phyloP scores from a whole-genome alignment of 495 filamentous ascomycete species.

The Cudoniella acicularis region DNA sequence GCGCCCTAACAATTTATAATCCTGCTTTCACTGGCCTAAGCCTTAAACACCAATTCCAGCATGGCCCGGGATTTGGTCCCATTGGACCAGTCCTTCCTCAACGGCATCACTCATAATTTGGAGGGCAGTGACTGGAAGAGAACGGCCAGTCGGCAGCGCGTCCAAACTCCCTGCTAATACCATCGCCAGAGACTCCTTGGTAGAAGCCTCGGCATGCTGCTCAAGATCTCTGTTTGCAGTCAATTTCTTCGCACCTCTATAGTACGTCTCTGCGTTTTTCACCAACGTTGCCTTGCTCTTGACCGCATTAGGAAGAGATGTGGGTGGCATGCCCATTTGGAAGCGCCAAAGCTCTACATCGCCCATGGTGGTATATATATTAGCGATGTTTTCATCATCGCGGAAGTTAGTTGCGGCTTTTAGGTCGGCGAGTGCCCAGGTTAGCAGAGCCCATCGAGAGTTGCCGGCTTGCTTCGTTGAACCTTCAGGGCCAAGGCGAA shows the following conservation, averaged over 20 bases:
- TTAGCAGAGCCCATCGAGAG: constrained; percentile 47
- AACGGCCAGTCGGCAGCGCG: background rate
- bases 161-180: background rate
- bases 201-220: constrained; percentile 41
- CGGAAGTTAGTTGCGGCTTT: constrained; percentile 52
- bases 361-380: constrained; percentile 58
- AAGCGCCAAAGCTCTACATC: constrained; percentile 59
- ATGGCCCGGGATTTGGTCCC: background rate
- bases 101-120: constrained; percentile 11
- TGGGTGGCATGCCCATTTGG: constrained; percentile 37
- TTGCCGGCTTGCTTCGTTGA: constrained; percentile 26
- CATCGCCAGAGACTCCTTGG: constrained; percentile 18
- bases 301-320: constrained; percentile 35
- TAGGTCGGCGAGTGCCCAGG: constrained; percentile 42
- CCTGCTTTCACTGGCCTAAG: too few species aligned
- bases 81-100: constrained; percentile 13
- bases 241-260: constrained; percentile 51
- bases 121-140: background rate
- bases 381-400: constrained; percentile 46
- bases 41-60: background rate
- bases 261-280: constrained; percentile 62
- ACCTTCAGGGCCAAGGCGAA: constrained; percentile 18
- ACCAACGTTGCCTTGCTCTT: constrained; percentile 48
- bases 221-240: constrained; percentile 31
- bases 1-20: too few species aligned